phyloP scores from a whole-genome alignment of 2,329 filamentous ascomycete genomes.

The Epichloe uncinata region DNA sequence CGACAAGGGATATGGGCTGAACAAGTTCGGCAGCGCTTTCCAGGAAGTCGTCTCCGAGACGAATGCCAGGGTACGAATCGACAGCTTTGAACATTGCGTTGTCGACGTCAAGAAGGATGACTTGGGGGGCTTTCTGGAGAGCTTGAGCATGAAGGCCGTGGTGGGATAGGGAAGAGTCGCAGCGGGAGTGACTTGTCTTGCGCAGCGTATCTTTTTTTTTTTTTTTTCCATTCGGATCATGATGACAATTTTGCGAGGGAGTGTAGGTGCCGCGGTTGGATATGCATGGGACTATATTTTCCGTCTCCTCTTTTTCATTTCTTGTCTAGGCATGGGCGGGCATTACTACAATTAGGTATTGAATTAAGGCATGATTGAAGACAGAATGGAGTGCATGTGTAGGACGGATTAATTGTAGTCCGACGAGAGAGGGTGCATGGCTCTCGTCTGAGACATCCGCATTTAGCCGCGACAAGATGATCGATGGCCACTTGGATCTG shows the following conservation, averaged over 20 bases:
- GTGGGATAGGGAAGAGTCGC: slow-evolving; percentile 34
- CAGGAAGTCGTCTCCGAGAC: slow-evolving; percentile 91
- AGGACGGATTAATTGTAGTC: too few species aligned
- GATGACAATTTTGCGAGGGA: neutral
- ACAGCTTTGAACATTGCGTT: slow-evolving; percentile 94
- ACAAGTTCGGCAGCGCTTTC: slow-evolving; percentile 89
- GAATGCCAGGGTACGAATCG: slow-evolving; percentile 76
- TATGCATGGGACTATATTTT: neutral
- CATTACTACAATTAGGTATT: neutral
- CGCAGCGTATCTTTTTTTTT: neutral
- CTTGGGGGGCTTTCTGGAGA: slow-evolving; percentile 80
- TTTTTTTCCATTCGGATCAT: neutral
- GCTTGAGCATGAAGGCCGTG: slow-evolving; percentile 81
- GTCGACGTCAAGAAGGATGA: slow-evolving; percentile 98
- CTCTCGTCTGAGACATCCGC: too few species aligned
- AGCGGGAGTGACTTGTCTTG: neutral
- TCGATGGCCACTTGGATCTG: neutral
- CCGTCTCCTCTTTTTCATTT: neutral
- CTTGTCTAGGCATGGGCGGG: neutral
- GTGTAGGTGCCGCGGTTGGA: neutral
- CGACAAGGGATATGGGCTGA: slow-evolving; percentile 59
- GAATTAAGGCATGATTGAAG: slow-evolving; percentile 1
- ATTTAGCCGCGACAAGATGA: neutral
- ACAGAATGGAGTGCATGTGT: too few species aligned
- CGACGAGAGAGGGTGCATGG: too few species aligned